Conservation (phyloP, 2,329 filamentous ascomycete genomes). For the Aspergillus sp. region DNA sequence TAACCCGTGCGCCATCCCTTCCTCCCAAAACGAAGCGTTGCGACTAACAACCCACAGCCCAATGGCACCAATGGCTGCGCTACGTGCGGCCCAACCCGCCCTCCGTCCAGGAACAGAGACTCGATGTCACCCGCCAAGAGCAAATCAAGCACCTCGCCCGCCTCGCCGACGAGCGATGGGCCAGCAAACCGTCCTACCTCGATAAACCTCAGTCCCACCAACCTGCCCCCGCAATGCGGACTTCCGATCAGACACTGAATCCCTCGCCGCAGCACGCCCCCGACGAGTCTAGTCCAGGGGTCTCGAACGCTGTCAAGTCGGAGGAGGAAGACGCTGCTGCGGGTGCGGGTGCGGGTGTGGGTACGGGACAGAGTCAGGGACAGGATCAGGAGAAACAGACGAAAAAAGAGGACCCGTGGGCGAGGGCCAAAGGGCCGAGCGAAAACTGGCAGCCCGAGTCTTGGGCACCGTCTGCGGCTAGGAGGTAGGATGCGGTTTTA, state of each 20-base stretch:
- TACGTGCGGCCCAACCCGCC: constrained; percentile 50
- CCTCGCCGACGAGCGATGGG: constrained; percentile 54
- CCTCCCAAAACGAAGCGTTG: background rate
- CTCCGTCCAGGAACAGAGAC: constrained; percentile 48
- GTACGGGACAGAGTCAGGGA: constrained; percentile 7
- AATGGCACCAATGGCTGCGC: constrained; percentile 62
- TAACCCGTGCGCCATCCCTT: constrained; percentile 41
- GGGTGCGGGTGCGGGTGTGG: too few relatives aligned
- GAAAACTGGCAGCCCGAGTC: constrained; percentile 59
- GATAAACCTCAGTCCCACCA: constrained; percentile 46
- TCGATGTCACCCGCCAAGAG: constrained; percentile 48
- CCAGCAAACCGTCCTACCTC: constrained; percentile 48
- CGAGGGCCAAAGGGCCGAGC: constrained; percentile 45
- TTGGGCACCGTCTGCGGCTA: constrained; percentile 47
- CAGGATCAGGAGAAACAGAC: constrained; percentile 7
- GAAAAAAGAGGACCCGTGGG: constrained; percentile 46
- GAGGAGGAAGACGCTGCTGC: constrained; percentile 7
- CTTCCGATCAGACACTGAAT: constrained; percentile 34
- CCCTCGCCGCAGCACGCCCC: constrained; percentile 14
- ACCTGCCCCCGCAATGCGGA: constrained; percentile 36
- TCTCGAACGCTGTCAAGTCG: constrained; percentile 3
- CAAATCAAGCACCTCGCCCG: constrained; percentile 51
- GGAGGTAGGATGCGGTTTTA: constrained; percentile 21
- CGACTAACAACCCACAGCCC: constrained; percentile 36
- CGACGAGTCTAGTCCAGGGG: constrained; percentile 14